phyloP scores from a whole-genome alignment of 2,329 filamentous ascomycete genomes.

The Gaeumannomyces tritici region DNA sequence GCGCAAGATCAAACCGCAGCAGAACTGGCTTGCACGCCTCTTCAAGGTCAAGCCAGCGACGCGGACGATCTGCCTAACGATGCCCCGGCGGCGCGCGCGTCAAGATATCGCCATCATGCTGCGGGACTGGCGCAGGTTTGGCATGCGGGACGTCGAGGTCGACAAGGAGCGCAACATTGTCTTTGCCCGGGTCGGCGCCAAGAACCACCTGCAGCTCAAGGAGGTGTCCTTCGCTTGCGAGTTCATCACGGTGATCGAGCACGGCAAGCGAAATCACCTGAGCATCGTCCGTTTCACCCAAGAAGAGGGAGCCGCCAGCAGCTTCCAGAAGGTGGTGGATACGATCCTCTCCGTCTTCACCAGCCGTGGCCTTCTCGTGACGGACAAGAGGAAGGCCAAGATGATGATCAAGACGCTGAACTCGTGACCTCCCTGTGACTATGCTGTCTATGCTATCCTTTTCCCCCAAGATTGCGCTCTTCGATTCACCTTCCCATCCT shows the following conservation, averaged over 20 bases:
- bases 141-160: conserved; percentile 69
- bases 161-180: conserved; percentile 74
- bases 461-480: background rate
- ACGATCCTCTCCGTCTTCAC: conserved; percentile 62
- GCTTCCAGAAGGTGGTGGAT: conserved; percentile 75
- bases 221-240: conserved; percentile 83
- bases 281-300: conserved; percentile 81
- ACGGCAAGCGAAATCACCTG: conserved; percentile 65
- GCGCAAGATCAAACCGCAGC: conserved; percentile 55
- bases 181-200: conserved; percentile 63
- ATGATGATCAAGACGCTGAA: conserved; percentile 66
- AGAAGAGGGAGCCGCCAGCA: conserved; percentile 83
- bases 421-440: conserved; percentile 24
- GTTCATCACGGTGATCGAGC: conserved; percentile 81
- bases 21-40: conserved; percentile 83
- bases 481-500: background rate
- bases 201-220: conserved; percentile 74
- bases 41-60: conserved; percentile 82
- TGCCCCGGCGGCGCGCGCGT: conserved; percentile 62
- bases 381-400: conserved; percentile 55
- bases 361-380: conserved; percentile 56
- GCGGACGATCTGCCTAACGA: conserved; percentile 63
- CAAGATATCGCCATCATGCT: conserved; percentile 69
- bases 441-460: background rate
- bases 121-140: conserved; percentile 71